phyloP scores from a whole-genome alignment of 1,284 basidiomycete genomes.

The Phlebopus sp. region DNA sequence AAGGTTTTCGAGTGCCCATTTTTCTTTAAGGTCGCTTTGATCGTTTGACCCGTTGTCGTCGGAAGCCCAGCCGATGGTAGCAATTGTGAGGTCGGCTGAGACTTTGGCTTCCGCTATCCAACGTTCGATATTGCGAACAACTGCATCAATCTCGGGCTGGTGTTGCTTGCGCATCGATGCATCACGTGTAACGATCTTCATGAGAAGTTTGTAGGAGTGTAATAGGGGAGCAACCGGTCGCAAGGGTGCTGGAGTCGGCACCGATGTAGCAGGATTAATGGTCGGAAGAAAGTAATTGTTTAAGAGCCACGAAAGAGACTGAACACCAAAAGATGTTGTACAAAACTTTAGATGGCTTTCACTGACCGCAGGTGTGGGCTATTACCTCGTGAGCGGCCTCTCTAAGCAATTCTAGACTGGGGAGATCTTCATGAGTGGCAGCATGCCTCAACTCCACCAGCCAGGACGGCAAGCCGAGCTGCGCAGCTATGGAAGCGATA shows the following conservation, averaged over 20 bases:
- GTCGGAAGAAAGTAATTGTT: constrained; percentile 78
- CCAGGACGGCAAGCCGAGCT: constrained; percentile 84
- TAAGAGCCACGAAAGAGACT: constrained; percentile 80
- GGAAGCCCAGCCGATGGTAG: constrained; percentile 47
- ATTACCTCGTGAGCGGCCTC: constrained; percentile 71
- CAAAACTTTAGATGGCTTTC: constrained; percentile 1
- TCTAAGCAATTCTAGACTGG: constrained; percentile 77
- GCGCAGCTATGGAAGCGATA: constrained; percentile 84
- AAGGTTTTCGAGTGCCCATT: constrained; percentile 69
- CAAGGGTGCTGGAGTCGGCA: constrained; percentile 33
- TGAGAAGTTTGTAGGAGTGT: constrained; percentile 64
- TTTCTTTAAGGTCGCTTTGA: constrained; percentile 45
- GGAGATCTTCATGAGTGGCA: constrained; percentile 94
- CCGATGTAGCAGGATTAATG: constrained; percentile 53
- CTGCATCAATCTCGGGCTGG: constrained; percentile 46
- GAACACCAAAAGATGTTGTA: not conserved
- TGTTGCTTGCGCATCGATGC: constrained; percentile 54
- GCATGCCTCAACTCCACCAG: constrained; percentile 95
- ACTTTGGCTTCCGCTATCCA: constrained; percentile 75
- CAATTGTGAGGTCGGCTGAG: constrained; percentile 45
- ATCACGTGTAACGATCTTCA: constrained; percentile 62
- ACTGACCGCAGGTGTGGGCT: not conserved
- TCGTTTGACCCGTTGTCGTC: constrained; percentile 31
- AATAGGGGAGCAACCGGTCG: constrained; percentile 59
- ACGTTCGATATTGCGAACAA: constrained; percentile 59